phyloP scores from a whole-genome alignment of 139 green algal species.

The Asterochloris sp. region DNA sequence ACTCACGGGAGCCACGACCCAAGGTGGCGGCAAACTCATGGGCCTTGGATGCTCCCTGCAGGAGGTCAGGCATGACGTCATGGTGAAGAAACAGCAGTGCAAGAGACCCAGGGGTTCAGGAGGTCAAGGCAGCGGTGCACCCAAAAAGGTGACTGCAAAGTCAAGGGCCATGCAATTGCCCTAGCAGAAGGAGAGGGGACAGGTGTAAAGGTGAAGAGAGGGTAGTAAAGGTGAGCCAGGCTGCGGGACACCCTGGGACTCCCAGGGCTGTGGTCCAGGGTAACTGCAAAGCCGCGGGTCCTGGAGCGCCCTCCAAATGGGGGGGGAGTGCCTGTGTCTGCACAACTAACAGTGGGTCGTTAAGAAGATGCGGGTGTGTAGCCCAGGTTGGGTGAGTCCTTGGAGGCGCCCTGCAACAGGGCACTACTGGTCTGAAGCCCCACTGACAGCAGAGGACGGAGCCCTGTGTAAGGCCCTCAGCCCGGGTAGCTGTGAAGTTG shows the following conservation, averaged over 20 bases:
- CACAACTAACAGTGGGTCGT: no score
- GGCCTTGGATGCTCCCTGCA: constrained; percentile 30
- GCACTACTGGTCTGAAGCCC: no score
- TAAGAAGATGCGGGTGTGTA: no score
- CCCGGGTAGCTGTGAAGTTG: no score
- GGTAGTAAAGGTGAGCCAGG: not conserved
- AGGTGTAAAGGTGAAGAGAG: not conserved
- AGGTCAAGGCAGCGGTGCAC: not conserved
- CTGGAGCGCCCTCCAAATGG: no score
- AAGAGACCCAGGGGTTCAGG: not conserved
- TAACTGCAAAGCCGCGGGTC: no score
- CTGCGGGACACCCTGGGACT: not conserved
- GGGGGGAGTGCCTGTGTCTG: no score
- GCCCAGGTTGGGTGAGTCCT: no score
- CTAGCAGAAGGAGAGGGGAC: not conserved
- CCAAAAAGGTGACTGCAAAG: not conserved
- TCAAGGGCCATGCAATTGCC: not conserved
- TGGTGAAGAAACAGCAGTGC: not conserved
- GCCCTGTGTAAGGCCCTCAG: no score
- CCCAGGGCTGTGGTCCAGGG: no score
- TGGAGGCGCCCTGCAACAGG: no score
- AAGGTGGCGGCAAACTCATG: constrained; percentile 17
- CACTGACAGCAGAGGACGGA: no score
- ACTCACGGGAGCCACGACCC: constrained; percentile 21
- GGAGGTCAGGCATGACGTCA: not conserved